Base-by-base conservation (phyloP, 495 filamentous ascomycete species). In the Opeltia flavorubescens region DNA sequence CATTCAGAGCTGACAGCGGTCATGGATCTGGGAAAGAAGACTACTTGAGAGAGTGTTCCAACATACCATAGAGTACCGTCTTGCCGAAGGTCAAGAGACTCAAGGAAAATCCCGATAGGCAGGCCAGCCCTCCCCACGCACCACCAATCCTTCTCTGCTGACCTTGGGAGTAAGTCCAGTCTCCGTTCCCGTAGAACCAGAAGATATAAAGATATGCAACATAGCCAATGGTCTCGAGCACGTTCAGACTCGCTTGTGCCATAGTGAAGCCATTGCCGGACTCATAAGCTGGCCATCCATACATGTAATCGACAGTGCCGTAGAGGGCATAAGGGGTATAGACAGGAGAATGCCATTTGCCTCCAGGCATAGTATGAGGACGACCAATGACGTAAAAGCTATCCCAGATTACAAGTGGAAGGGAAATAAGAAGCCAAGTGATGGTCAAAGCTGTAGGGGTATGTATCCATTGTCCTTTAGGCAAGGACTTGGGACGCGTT, bases 321-420 rank as follows among this genome's bases (percentile, higher is more conserved):
- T 95, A 95, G 0, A 93, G 75, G 57, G 72, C 78, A 62, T 95
- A 95, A 0, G 84, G 87, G 12, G 64, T 64, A 75, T 76, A 95
- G 42, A 95, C 53, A 5, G 83, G 83, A 53, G 70, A 76, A 62
- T 94, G 85, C 38, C 84, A 63, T 29, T 63, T 61, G 5, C 87
- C 86, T 48, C 85, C 84, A 0, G 81, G 76, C 86, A 96, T 93
- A 39, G 75, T 80, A 63, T 79, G 74, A 26, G 89, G 89, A 17
- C 89, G 84, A 35, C 88, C 64, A 26, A 94, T 63, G 31, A 94
- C 77, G 66, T 93, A 95, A 40, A 67, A 68, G 6, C 77, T 71
- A 66, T 95, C 89, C 88, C 88, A 93, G 36, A 70, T 51, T n/a
- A 89, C 82, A 46, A 89, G 67, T 3, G 88, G 86, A 3, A 89